Percentiles rank a stretch among this genome's conserved stretches.
phyloP scores from a whole-genome alignment of 495 filamentous ascomycete genomes.

The Aspergillus conjunctus region DNA sequence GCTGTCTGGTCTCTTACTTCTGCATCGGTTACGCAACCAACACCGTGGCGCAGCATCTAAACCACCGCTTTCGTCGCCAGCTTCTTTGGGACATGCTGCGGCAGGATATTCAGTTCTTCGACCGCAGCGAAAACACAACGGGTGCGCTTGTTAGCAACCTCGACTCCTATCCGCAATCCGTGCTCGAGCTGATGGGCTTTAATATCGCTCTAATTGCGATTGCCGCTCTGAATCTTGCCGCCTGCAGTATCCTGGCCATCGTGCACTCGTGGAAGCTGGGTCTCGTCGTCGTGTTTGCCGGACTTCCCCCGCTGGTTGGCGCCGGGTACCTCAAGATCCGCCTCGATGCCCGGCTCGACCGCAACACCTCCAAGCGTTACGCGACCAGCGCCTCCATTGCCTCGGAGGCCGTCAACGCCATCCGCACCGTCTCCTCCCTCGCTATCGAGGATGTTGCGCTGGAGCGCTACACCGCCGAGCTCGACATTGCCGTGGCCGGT shows the following conservation, averaged over 20 bases:
- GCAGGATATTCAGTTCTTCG: conserved; percentile 60
- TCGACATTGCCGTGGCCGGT: conserved; percentile 56
- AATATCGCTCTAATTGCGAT: conserved; percentile 30
- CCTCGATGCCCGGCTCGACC: conserved; percentile 10
- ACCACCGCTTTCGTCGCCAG: background rate
- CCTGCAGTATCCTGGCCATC: conserved; percentile 28
- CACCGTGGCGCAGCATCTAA: conserved; percentile 48
- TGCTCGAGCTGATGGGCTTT: conserved; percentile 49
- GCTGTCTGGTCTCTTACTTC: conserved; percentile 53
- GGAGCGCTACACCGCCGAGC: conserved; percentile 26
- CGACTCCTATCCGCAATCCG: conserved; percentile 1
- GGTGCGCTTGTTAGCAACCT: conserved; percentile 53
- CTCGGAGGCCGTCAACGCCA: conserved; percentile 54
- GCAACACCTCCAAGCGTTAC: conserved; percentile 45
- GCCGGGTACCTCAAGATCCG: conserved; percentile 51
- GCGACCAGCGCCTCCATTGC: conserved; percentile 54
- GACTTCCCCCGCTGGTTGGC: conserved; percentile 53
- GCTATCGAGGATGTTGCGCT: conserved; percentile 53
- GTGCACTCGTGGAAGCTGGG: conserved; percentile 59
- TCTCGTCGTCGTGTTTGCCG: conserved; percentile 50
- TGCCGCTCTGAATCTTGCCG: conserved; percentile 47
- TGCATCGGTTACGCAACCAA: conserved; percentile 56
- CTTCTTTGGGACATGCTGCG: conserved; percentile 56
- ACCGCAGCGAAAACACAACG: conserved; percentile 51
- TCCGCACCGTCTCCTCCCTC: conserved; percentile 57